Evolutionary conservation across 83 land plant species (phyloP).

Genomic region (Picea engelmannii): DNA sequence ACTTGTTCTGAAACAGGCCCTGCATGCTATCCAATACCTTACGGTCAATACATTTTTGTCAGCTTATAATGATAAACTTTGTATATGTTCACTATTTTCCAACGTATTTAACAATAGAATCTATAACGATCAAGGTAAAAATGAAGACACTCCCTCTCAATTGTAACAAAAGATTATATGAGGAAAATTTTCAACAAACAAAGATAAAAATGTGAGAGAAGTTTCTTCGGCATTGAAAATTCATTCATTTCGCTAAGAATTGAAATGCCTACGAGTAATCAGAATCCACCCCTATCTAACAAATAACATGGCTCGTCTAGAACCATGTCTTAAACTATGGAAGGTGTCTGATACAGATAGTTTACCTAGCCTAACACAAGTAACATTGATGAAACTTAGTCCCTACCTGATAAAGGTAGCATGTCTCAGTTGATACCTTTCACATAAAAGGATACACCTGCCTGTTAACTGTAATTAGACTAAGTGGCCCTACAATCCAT

Average conservation of each 20-base stretch:
- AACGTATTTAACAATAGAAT: neutral
- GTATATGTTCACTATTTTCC: neutral
- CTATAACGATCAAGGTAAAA: neutral
- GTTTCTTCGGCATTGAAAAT: neutral
- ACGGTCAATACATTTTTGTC: neutral
- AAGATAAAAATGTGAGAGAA: neutral
- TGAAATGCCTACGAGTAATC: neutral
- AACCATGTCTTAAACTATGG: no score
- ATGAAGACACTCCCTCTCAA: neutral
- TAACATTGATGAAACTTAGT: no score
- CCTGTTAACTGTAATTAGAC: no score
- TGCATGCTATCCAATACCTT: conserved; percentile 28
- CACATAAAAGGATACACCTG: no score
- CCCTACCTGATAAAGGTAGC: no score
- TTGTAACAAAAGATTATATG: neutral
- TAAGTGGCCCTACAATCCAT: no score
- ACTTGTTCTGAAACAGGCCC: conserved; percentile 85
- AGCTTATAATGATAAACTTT: neutral
- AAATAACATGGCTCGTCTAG: no score
- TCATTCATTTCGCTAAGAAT: neutral
- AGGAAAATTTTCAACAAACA: neutral
- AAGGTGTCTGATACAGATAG: no score
- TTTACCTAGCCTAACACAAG: no score
- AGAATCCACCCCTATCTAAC: no score
- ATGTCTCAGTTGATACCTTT: no score